These are phyloP conservation scores for Gossypium schwendimanii DNA, from an alignment of 441 rosid species.

Conservation along the genomic window DNA sequence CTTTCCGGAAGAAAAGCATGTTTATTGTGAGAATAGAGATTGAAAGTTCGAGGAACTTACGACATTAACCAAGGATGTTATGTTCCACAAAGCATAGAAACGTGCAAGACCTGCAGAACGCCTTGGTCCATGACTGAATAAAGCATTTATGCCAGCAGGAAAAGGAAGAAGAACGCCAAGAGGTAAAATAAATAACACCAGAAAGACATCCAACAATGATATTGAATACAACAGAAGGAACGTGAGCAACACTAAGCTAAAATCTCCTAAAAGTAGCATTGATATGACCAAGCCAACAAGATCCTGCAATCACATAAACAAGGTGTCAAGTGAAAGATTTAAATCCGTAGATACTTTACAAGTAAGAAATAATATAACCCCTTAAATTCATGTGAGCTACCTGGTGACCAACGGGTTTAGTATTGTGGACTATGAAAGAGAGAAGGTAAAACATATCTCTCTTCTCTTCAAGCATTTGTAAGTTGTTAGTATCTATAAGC, in stretches of 20 bases:
- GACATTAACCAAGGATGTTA: conserved; percentile 80
- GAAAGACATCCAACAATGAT: conserved; percentile 75
- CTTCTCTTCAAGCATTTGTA: conserved; percentile 84
- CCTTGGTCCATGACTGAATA: conserved; percentile 97
- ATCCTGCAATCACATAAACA: conserved; percentile 57
- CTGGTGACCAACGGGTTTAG: conserved; percentile 99
- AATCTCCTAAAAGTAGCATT: conserved; percentile 93
- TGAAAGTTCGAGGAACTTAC: conserved; percentile 43
- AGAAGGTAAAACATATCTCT: conserved; percentile 82
- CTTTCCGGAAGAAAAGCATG: not conserved
- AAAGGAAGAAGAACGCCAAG: conserved; percentile 94
- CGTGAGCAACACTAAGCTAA: conserved; percentile 97
- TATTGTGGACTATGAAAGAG: conserved; percentile 91
- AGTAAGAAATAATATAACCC: not conserved
- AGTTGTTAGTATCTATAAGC: conserved; percentile 63
- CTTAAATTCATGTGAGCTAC: conserved; percentile 30
- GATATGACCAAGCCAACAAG: conserved; percentile 99
- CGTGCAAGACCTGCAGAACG: conserved; percentile 98
- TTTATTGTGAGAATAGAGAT: not conserved
- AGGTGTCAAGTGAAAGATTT: conserved; percentile 1
- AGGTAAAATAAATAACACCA: conserved; percentile 85
- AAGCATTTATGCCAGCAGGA: conserved; percentile 98
- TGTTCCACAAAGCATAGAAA: conserved; percentile 91
- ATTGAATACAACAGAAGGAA: conserved; percentile 94
- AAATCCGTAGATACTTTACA: conserved; percentile 10